A percentile compares a stretch with the other conserved stretches of the same genome.
Evolutionary conservation across 805 yeast species (phyloP).

Genomic region (Tetrapisispora iriomotensis): DNA sequence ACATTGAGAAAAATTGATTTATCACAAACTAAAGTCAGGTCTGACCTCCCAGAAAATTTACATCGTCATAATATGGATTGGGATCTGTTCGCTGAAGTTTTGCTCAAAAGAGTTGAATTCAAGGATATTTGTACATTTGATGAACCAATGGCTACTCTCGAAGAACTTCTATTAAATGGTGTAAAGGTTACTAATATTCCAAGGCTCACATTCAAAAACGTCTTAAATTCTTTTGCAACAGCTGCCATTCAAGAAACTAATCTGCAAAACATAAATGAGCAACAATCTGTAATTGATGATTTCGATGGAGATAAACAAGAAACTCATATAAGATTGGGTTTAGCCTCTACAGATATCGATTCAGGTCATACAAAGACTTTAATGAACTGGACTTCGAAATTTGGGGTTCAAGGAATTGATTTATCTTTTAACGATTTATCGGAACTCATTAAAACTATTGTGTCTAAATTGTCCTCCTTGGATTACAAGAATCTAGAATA

Average conservation of each 20-base stretch:
- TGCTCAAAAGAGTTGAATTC: conserved; percentile 38
- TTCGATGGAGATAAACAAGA: neutral
- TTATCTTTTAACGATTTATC: conserved; percentile 69
- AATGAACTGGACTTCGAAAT: conserved; percentile 46
- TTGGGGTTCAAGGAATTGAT: conserved; percentile 53
- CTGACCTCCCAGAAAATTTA: conserved; percentile 26
- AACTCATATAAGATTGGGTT: conserved; percentile 43
- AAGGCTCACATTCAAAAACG: conserved; percentile 38
- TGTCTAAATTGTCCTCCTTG: conserved; percentile 15
- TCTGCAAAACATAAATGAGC: neutral
- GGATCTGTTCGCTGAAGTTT: conserved; percentile 61
- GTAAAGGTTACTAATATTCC: conserved; percentile 48
- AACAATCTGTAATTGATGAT: neutral
- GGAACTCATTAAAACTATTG: conserved; percentile 22
- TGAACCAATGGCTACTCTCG: conserved; percentile 31
- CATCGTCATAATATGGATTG: conserved; percentile 75
- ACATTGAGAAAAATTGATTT: conserved; percentile 53
- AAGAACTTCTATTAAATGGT: conserved; percentile 74
- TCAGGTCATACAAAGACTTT: conserved; percentile 48
- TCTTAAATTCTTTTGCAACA: conserved; percentile 46
- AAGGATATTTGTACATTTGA: conserved; percentile 38
- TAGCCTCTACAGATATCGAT: conserved; percentile 63
- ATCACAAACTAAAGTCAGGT: conserved; percentile 46
- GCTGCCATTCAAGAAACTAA: conserved; percentile 1
- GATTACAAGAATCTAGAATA: conserved; percentile 30